A percentile compares a stretch with the other conserved stretches of the same genome.
phyloP scores from a whole-genome alignment of 2,329 filamentous ascomycete species.

The Pestalotiopsis sp. region DNA sequence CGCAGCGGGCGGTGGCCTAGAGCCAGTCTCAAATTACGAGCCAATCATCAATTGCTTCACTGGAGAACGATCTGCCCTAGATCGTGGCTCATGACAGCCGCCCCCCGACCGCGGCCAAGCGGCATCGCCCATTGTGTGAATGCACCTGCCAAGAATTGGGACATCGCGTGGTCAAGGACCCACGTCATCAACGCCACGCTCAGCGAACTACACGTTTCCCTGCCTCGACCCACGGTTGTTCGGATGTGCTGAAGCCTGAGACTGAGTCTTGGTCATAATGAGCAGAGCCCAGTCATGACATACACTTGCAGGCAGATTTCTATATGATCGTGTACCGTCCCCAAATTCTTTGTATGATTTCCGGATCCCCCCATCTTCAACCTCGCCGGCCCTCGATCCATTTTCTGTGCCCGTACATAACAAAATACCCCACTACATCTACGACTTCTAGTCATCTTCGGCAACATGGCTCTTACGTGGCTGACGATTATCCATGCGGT shows the following conservation, averaged over 20 bases:
- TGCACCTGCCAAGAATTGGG: neutral
- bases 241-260: slow-evolving; percentile 2
- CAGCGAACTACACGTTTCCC: neutral
- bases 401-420: neutral
- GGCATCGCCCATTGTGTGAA: neutral
- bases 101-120: neutral
- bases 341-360: neutral
- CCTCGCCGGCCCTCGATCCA: neutral
- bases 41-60: neutral
- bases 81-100: neutral
- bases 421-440: neutral
- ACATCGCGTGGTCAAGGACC: slow-evolving; percentile 1
- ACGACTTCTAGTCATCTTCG: neutral
- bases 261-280: slow-evolving; percentile 7
- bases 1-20: neutral
- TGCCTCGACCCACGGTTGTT: neutral
- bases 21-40: neutral
- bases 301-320: neutral
- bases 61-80: neutral
- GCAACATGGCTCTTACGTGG: slow-evolving; percentile 52
- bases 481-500: slow-evolving; percentile 64
- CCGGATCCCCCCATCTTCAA: neutral
- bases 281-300: neutral
- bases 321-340: neutral
- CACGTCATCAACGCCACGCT: neutral